Evolutionary conservation across 164 flowering plant genomes (phyloP).

Genomic region (Piper betle): DNA sequence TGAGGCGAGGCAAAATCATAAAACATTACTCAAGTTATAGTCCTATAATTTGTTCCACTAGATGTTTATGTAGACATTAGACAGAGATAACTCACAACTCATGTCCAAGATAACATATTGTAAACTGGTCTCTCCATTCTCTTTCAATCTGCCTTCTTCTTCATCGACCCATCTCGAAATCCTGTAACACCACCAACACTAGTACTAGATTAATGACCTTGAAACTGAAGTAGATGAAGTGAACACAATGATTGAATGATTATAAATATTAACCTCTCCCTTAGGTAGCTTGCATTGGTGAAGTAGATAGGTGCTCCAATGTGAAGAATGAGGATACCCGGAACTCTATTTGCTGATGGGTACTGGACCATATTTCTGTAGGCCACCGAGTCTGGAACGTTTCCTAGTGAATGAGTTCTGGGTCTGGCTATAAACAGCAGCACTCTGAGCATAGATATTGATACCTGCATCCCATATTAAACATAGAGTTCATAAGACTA

Average conservation of each 20-base stretch:
- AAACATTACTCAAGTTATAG: too few relatives aligned
- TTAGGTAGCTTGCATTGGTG: conserved; percentile 53
- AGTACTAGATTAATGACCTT: too few relatives aligned
- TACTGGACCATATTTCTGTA: conserved; percentile 51
- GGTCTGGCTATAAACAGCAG: conserved; percentile 52
- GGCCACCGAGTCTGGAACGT: conserved; percentile 37
- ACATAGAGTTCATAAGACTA: too few relatives aligned
- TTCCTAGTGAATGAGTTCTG: conserved; percentile 38
- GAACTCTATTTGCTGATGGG: conserved; percentile 32
- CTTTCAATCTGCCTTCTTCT: conserved; percentile 57
- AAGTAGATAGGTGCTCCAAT: conserved; percentile 62
- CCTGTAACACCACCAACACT: conserved; percentile 5
- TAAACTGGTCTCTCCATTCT: conserved; percentile 28
- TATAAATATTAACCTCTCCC: conserved; percentile 23
- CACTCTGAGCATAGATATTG: conserved; percentile 40
- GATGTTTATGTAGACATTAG: too few relatives aligned
- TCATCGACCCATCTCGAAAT: conserved; percentile 54
- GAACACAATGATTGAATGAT: too few relatives aligned
- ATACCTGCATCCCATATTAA: conserved; percentile 43
- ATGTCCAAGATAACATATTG: conserved; percentile 61
- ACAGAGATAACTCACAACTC: conserved; percentile 43
- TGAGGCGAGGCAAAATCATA: too few relatives aligned
- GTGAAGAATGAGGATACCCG: conserved; percentile 50
- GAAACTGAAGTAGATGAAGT: too few relatives aligned
- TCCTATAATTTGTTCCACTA: too few relatives aligned